Percentiles rank a stretch among this genome's conserved stretches.
phyloP scores from a whole-genome alignment of 768 basidiomycete species.

The Phaffia tasmanica region DNA sequence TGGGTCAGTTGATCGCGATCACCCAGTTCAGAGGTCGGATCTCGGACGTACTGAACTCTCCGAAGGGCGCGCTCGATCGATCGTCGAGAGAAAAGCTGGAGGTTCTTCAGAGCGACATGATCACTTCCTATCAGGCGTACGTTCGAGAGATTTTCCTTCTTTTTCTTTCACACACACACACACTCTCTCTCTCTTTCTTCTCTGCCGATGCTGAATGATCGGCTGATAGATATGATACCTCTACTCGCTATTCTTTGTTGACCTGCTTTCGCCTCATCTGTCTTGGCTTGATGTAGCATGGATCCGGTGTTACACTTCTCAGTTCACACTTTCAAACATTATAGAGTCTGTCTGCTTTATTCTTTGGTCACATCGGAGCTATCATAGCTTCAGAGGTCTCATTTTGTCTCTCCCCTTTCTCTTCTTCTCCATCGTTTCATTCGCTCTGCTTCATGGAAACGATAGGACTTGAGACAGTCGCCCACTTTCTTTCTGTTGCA shows the following conservation, averaged over 20 bases:
- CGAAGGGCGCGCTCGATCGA: neutral
- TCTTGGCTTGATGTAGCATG: constrained; percentile 1
- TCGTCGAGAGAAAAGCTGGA: constrained; percentile 16
- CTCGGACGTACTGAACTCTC: constrained; percentile 12
- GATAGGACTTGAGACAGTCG: neutral
- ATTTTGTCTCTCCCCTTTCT: neutral
- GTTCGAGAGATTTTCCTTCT: neutral
- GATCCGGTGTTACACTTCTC: constrained; percentile 17
- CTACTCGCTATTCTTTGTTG: no score
- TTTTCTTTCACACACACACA: no score
- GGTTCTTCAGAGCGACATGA: constrained; percentile 20
- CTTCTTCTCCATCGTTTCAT: neutral
- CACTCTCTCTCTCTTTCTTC: neutral
- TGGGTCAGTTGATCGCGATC: constrained; percentile 1
- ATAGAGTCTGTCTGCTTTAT: neutral
- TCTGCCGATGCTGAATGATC: neutral
- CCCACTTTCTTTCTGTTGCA: constrained; percentile 12
- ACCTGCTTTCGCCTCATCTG: no score
- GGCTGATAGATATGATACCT: neutral
- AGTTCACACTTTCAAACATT: constrained; percentile 20
- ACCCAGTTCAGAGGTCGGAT: constrained; percentile 14
- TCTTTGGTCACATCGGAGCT: neutral
- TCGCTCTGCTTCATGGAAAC: neutral
- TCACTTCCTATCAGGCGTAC: constrained; percentile 15
- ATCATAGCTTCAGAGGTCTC: neutral